These are phyloP conservation scores for Vigna unguiculata DNA, from an alignment of 306 rosid genomes.

Conservation along the genomic window DNA sequence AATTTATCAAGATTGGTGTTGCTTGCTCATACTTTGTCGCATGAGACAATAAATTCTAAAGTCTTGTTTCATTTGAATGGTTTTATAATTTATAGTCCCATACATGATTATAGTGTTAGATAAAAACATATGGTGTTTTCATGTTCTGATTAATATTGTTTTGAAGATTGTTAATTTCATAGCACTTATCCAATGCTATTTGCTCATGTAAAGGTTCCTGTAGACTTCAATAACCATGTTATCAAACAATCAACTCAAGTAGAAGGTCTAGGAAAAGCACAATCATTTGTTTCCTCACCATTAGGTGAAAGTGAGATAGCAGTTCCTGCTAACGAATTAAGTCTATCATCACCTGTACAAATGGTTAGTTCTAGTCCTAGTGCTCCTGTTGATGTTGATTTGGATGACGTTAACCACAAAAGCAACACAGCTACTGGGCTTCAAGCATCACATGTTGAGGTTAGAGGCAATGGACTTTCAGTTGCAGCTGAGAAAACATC, in stretches of 20 bases:
- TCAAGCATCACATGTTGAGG: slow-evolving; percentile 66
- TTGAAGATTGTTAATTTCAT: slow-evolving; percentile 19
- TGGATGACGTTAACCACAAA: slow-evolving; percentile 65
- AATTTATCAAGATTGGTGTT: background rate
- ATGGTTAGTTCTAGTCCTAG: slow-evolving; percentile 58
- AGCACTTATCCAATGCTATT: slow-evolving; percentile 57
- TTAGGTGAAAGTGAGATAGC: slow-evolving; percentile 68
- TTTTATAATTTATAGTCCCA: background rate
- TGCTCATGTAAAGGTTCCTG: slow-evolving; percentile 73
- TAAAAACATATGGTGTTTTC: slow-evolving; percentile 17
- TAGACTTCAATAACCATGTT: slow-evolving; percentile 63
- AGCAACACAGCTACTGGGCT: slow-evolving; percentile 56
- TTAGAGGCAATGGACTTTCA: slow-evolving; percentile 63
- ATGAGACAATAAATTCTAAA: slow-evolving; percentile 14
- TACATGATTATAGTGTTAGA: background rate
- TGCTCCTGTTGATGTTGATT: slow-evolving; percentile 65
- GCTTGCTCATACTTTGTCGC: background rate
- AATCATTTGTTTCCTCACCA: slow-evolving; percentile 58
- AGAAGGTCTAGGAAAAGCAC: slow-evolving; percentile 62
- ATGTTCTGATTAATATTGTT: slow-evolving; percentile 38
- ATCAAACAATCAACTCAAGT: slow-evolving; percentile 63
- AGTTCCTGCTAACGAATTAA: slow-evolving; percentile 64
- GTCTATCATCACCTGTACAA: slow-evolving; percentile 64
- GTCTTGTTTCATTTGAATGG: slow-evolving; percentile 13
- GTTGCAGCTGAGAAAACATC: slow-evolving; percentile 62